These are phyloP conservation scores for Ephemerocybe angulata DNA, from an alignment of 768 basidiomycete genomes.

Conservation along the genomic window DNA sequence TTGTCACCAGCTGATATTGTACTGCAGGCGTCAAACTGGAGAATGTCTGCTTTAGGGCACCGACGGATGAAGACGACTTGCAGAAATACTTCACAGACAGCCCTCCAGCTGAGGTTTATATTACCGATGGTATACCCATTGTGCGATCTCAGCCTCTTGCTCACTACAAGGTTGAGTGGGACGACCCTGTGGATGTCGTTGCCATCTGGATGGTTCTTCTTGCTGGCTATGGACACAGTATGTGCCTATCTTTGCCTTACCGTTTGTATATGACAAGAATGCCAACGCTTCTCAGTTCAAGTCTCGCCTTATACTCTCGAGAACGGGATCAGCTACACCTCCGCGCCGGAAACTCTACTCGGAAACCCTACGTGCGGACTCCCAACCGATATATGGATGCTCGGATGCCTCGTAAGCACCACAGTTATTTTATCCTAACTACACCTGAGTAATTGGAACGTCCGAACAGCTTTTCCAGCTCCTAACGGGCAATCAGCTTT, in stretches of 20 bases:
- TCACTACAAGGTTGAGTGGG: neutral
- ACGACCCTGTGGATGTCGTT: neutral
- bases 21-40: neutral
- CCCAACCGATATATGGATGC: neutral
- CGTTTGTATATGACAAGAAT: neutral
- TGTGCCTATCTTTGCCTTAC: neutral
- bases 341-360: neutral
- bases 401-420: neutral
- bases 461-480: neutral
- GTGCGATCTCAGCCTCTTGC: neutral
- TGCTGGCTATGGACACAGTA: neutral
- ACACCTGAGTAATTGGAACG: neutral
- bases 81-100: neutral
- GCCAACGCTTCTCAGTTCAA: neutral
- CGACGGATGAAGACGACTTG: neutral
- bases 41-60: neutral
- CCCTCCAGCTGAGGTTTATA: neutral
- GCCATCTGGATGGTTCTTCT: neutral
- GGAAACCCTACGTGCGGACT: neutral
- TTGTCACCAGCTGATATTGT: neutral
- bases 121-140: neutral
- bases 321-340: neutral
- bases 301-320: neutral
- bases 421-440: neutral
- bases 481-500: neutral